Base-by-base conservation (phyloP, 768 basidiomycete genomes). In the Boletus vermiculosoides region DNA sequence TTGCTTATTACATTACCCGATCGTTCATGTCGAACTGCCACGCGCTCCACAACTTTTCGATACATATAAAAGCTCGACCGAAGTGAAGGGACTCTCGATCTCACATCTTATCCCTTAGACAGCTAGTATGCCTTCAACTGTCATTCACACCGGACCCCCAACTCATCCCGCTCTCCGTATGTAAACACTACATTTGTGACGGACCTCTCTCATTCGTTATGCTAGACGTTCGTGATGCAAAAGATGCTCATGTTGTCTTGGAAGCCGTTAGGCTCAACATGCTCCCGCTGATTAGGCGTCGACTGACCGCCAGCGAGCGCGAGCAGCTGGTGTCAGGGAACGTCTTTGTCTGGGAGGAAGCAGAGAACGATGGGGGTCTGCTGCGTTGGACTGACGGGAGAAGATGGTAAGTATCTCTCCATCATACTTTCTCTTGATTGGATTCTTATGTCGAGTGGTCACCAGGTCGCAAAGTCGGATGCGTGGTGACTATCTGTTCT, bases 341-440 rank as follows among this genome's bases (percentile, higher is more conserved):
- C 57, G 81, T 92, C 41, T 92, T 90, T 63, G 90, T 92, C 39
- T 92, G 90, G 90, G 89, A 92, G 63, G 90, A 92, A 69, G 87
- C 88, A 4, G 88, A 87, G 61, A 78, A 81, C 50, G 89, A 89
- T 48, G 86, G 86, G 48, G 84, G 83, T 8, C 52, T 71, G 8
- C 75, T 90, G 55, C 80, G 90, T 25, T 91, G 90, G 90, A 92
- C 90, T 18, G 90, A 92, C 66, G 90, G 90, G 15, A 77, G 88
- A 60, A 76, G 90, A 74, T 92, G 90, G 90, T 85, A 69, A 46
- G 75, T 58, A 15, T 25, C 12, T 45, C 46, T 37, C 22, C n/a
- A 22, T 36, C 18, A 23, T 28, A 18, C 20, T 36, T 16, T 40
- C 46, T 40, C 30, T 40, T 48, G 33, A 44, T 41, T n/a, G 11